Evolutionary conservation across 139 green algal genomes (phyloP), one percentile per base, ranked within the genome.

Genomic region (Picochlorum sp.): DNA sequence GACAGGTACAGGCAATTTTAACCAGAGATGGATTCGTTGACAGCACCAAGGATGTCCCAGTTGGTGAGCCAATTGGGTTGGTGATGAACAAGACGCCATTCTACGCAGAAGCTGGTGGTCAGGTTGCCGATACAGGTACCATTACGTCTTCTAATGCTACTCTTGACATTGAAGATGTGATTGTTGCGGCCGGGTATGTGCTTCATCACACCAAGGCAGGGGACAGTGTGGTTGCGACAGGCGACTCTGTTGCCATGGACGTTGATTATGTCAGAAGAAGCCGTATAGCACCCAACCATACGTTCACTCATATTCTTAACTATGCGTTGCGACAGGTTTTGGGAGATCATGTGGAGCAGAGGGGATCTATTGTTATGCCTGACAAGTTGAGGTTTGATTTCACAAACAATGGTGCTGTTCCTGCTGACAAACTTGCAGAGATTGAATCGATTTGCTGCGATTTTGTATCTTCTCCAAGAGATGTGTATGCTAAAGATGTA

Each of bases 361-460:
- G 97, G 81, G 94, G 94, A 52, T 96, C 87, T 15, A 86, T 98
- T 18, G 94, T 98, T 50, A 66, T 85, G 51, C 80, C 86, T 0
- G 89, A 97, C 64, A 86, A 85, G 69, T 83, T 98, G 62, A 87
- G 92, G 46, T 99, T 99, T 73, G 94, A 99, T 80, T 99, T 99
- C 76, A 88, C 77, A 56, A 94, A 98, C 76, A 89, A 86, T 46
- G 89, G 84, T 7, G 34, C 57, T 44, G 72, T 78, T 3, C 49
- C 68, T n/a, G 16, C 52, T 2, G 50, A 47, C 44, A 65, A 65
- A 50, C 74, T 79, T 21, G 70, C 49, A 11, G 62, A 69, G 47
- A 71, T 93, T 13, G 87, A 95, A 76, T 51, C 61, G 68, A 87
- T 88, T 57, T 90, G 82, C 76, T 54, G 65, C 6, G 20, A 84